A percentile compares a stretch with the other conserved stretches of the same genome.
Conservation (phyloP, 192 early-diverging fungal genomes). For the Linnemannia schmuckeri region DNA sequence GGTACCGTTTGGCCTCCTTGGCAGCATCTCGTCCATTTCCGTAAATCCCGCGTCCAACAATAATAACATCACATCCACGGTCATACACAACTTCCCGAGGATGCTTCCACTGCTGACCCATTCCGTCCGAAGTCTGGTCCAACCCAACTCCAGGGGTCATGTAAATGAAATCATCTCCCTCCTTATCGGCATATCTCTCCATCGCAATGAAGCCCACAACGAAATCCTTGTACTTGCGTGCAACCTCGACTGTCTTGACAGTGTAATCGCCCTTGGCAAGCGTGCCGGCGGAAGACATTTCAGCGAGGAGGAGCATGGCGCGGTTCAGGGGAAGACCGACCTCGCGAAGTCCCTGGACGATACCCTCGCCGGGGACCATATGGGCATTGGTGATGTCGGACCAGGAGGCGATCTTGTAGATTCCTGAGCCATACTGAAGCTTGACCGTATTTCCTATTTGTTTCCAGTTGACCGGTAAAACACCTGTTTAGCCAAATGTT, state of each 20-base stretch:
- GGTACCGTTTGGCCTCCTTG: constrained; percentile 85
- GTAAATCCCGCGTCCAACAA: constrained; percentile 98
- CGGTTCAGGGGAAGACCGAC: constrained; percentile 86
- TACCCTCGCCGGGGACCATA: constrained; percentile 94
- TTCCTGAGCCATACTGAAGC: constrained; percentile 90
- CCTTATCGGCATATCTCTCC: constrained; percentile 52
- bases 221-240: constrained; percentile 87
- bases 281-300: constrained; percentile 96
- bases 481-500: background rate
- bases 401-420: constrained; percentile 96
- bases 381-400: constrained; percentile 98
- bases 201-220: constrained; percentile 95
- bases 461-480: background rate
- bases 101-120: constrained; percentile 97
- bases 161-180: constrained; percentile 90
- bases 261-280: constrained; percentile 90
- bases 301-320: constrained; percentile 90
- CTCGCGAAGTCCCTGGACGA: constrained; percentile 91
- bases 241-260: constrained; percentile 87
- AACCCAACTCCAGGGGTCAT: constrained; percentile 97
- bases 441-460: constrained; percentile 92
- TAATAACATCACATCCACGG: constrained; percentile 94
- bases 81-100: constrained; percentile 89
- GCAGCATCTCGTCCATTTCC: constrained; percentile 80
- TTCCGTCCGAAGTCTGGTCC: constrained; percentile 82